Percentiles rank a stretch among this genome's conserved stretches.
Evolutionary conservation across 495 filamentous ascomycete species (phyloP).

Genomic region (Lasiosphaeria ovina): DNA sequence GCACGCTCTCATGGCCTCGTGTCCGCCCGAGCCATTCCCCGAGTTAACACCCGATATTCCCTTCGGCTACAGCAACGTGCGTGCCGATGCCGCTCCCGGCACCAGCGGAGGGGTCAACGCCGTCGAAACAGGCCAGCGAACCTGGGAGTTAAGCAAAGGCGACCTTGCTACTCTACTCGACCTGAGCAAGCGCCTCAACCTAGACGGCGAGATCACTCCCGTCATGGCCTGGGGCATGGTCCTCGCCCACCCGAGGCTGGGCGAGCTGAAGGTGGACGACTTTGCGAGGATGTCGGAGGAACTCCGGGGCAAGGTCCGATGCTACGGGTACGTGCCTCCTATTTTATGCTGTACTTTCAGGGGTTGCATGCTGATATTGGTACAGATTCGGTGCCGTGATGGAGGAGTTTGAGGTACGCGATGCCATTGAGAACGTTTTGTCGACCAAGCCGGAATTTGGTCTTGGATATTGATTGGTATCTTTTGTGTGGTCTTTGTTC

Average conservation of each 20-base stretch:
- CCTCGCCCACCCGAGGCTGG: constrained; percentile 65
- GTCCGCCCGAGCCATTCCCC: constrained; percentile 63
- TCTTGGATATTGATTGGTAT: constrained; percentile 29
- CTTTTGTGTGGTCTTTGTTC: neutral
- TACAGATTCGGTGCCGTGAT: constrained; percentile 75
- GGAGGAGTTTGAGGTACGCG: constrained; percentile 89
- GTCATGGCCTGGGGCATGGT: constrained; percentile 92
- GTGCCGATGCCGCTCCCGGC: constrained; percentile 21
- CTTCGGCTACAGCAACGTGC: constrained; percentile 42
- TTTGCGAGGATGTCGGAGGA: constrained; percentile 70
- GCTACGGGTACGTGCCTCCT: constrained; percentile 76
- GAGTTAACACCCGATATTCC: constrained; percentile 48
- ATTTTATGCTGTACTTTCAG: neutral
- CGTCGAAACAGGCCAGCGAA: constrained; percentile 48
- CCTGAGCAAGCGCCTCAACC: constrained; percentile 76
- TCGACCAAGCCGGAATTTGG: constrained; percentile 57
- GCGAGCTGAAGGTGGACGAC: constrained; percentile 63
- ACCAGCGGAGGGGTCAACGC: constrained; percentile 35
- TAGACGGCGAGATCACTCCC: constrained; percentile 94
- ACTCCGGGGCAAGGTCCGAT: constrained; percentile 76
- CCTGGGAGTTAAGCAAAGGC: constrained; percentile 67
- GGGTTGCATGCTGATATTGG: neutral
- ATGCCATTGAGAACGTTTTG: constrained; percentile 75
- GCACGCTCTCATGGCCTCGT: constrained; percentile 87
- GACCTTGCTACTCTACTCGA: constrained; percentile 80